Percentiles rank a stretch among this genome's conserved stretches.
These are phyloP conservation scores for Blastocystis sp. DNA, from an alignment of 352 stramenopile genomes.

Conservation along the genomic window DNA sequence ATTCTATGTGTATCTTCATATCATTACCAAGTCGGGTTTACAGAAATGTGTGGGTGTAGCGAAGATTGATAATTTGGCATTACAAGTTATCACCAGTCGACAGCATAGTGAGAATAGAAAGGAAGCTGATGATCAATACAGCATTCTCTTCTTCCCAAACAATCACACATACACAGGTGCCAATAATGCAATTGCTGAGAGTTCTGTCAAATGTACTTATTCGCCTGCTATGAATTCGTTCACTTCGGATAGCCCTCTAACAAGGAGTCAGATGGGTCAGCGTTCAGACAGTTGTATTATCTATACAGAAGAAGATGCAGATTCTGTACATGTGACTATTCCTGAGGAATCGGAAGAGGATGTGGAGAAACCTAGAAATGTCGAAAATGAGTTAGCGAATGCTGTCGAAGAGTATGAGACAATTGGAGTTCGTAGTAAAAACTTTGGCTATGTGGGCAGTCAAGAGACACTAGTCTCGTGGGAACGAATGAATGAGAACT, in stretches of 20 bases:
- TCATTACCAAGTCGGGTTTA: background rate
- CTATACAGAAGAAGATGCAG: background rate
- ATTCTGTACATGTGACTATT: background rate
- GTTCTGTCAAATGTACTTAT: background rate
- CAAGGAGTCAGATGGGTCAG: background rate
- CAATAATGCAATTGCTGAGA: conserved; percentile 16
- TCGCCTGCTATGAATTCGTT: background rate
- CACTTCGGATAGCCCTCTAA: background rate
- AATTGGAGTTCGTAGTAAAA: conserved; percentile 28
- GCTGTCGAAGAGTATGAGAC: conserved; percentile 27
- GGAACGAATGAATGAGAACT: conserved; percentile 54
- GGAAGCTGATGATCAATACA: background rate
- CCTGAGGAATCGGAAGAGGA: background rate
- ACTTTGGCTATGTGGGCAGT: conserved; percentile 22
- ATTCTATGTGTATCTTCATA: conserved; percentile 16
- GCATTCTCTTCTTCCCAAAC: conserved; percentile 45
- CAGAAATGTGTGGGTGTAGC: conserved; percentile 18
- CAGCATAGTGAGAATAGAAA: background rate
- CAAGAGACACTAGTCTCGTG: background rate
- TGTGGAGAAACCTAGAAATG: background rate
- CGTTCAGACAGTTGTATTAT: conserved; percentile 20
- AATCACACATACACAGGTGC: background rate
- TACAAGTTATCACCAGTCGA: background rate
- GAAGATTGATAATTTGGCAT: conserved; percentile 40
- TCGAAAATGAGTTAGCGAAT: background rate